These are phyloP conservation scores for Ustilaginoidea virens DNA, from an alignment of 2,329 filamentous ascomycete genomes.

Conservation along the genomic window DNA sequence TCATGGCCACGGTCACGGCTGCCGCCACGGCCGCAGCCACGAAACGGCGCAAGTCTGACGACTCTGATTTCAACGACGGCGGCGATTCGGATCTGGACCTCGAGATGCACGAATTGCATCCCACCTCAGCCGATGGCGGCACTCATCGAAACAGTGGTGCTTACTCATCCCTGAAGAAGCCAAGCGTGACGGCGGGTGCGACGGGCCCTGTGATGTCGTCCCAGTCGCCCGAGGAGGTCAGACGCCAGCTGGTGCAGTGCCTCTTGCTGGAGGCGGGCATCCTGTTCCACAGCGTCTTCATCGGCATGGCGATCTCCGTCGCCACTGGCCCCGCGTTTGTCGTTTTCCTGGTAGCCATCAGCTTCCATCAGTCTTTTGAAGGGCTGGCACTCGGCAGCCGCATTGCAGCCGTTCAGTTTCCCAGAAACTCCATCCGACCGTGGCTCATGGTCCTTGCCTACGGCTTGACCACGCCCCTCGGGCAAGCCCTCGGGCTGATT, in stretches of 20 bases:
- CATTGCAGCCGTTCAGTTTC: slow-evolving; percentile 72
- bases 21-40: too few relatives aligned
- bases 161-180: slow-evolving; percentile 17
- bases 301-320: slow-evolving; percentile 74
- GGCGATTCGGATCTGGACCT: slow-evolving; percentile 43
- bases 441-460: slow-evolving; percentile 74
- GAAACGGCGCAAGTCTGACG: slow-evolving; percentile 12
- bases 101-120: slow-evolving; percentile 45
- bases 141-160: slow-evolving; percentile 12
- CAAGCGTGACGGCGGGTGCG: slow-evolving; percentile 4
- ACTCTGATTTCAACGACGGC: slow-evolving; percentile 18
- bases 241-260: slow-evolving; percentile 59
- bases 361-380: slow-evolving; percentile 80
- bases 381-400: slow-evolving; percentile 73
- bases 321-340: slow-evolving; percentile 66
- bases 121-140: slow-evolving; percentile 15
- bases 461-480: slow-evolving; percentile 63
- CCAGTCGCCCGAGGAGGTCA: slow-evolving; percentile 38
- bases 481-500: slow-evolving; percentile 66
- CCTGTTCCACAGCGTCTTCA: slow-evolving; percentile 73
- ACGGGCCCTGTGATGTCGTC: slow-evolving; percentile 9
- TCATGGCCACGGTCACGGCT: slow-evolving; percentile 3
- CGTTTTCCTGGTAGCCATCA: slow-evolving; percentile 66
- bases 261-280: slow-evolving; percentile 71
- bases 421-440: slow-evolving; percentile 55